Evolutionary conservation across 495 filamentous ascomycete species (phyloP), one percentile per base, ranked within the genome.

Genomic region (Stereocaulon alpinum): DNA sequence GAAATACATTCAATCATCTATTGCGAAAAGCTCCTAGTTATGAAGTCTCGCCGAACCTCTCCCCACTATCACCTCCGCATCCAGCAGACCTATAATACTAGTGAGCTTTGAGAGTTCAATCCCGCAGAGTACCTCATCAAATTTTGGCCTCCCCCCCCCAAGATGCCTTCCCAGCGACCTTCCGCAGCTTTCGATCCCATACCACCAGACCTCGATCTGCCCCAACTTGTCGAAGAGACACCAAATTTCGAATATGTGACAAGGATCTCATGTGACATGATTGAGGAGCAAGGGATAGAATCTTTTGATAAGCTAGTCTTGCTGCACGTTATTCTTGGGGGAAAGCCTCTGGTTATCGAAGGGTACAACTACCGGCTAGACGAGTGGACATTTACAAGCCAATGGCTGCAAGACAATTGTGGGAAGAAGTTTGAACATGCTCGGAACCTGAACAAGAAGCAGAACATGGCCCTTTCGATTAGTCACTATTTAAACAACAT

Each of bases 401-500:
- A 79, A 59, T 98, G 93, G 92, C 74, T 98, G 27, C 79, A 82
- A 66, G 72, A 78, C 24, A 84, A 86, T 20, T 80, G 85, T 68
- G 82, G 85, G 56, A 82, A 81, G 55, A 91, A 95, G 66, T 76
- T 73, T 27, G 82, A 86, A 60, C 71, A 83, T 70, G 86, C 91
- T 44, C 81, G 92, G 55, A 86, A 95, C 68, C 80, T 96, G 29
- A 80, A 74, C 1, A 77, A 77, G 6, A 81, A 84, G 58, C 71
- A 78, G 15, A 82, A 89, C 69, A 79, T 91, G 40, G 83, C 83
- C 4, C 86, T 96, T 71, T 89, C 88, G 0, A 85, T 90, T 45
- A 84, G 81, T 11, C 92, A 96, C 67, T 98, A 98, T 71, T 74
- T 98, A 14, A 83, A 84, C 54, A 91, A 86, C 53, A 82, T 96